Conservation (phyloP, 192 early-diverging fungal species). For the Backusella sp. region DNA sequence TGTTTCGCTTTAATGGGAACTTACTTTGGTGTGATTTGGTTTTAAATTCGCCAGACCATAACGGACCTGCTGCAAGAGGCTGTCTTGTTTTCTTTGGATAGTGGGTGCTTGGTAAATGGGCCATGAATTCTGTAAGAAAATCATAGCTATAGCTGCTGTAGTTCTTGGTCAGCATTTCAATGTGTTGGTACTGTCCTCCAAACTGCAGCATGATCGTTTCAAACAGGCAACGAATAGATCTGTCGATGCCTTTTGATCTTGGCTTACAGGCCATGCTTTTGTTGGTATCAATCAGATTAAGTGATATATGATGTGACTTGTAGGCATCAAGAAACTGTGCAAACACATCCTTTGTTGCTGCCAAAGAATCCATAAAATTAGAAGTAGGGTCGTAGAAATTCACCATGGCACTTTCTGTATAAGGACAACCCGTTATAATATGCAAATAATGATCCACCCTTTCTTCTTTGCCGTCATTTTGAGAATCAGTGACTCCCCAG, state of each 20-base stretch:
- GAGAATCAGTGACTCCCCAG: not conserved
- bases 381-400: not conserved
- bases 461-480: not conserved
- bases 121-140: not conserved
- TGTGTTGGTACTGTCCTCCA: not conserved
- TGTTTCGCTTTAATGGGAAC: not conserved
- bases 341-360: not conserved
- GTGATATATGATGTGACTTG: not conserved
- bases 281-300: not conserved
- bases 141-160: not conserved
- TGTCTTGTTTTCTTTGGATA: not conserved
- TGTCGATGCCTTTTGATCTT: not conserved
- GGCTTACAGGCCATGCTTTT: slow-evolving; percentile 1
- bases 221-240: not conserved
- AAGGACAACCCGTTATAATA: not conserved
- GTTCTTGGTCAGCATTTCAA: not conserved
- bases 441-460: not conserved
- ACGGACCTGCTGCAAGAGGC: not conserved
- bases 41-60: slow-evolving; percentile 8
- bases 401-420: not conserved
- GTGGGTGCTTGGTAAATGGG: not conserved
- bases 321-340: not conserved
- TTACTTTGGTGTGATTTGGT: not conserved
- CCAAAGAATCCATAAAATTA: not conserved
- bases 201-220: not conserved